A percentile compares a stretch with the other conserved stretches of the same genome.
Evolutionary conservation across 192 early-diverging fungal genomes (phyloP).

Genomic region (Podila epigama): DNA sequence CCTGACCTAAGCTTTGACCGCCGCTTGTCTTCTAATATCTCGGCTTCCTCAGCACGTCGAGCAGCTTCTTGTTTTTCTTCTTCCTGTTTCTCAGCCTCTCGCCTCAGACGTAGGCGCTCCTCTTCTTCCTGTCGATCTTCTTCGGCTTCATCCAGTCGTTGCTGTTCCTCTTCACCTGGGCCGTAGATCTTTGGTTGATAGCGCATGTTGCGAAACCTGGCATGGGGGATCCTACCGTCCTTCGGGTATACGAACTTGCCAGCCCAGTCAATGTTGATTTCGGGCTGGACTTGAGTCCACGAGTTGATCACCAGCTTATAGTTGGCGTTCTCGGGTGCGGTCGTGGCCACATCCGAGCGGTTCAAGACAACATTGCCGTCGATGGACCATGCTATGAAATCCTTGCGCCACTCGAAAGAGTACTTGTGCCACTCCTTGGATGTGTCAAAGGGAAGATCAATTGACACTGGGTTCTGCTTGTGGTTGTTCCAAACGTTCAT

Average conservation of each 20-base stretch:
- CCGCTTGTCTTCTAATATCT: too few species aligned
- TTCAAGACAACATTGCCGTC: constrained; percentile 23
- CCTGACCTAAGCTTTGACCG: too few species aligned
- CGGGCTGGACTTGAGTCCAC: constrained; percentile 30
- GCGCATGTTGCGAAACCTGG: constrained; percentile 25
- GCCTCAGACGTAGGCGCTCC: too few species aligned
- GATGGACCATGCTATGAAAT: constrained; percentile 23
- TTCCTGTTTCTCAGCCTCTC: too few species aligned
- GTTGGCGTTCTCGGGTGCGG: constrained; percentile 3
- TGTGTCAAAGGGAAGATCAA: constrained; percentile 22
- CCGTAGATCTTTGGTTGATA: background rate
- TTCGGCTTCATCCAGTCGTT: background rate
- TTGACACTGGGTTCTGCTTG: constrained; percentile 29
- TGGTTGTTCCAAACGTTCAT: constrained; percentile 36
- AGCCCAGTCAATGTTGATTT: constrained; percentile 27
- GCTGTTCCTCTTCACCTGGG: background rate
- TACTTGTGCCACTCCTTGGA: constrained; percentile 27
- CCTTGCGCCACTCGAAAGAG: constrained; percentile 21
- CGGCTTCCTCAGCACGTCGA: too few species aligned
- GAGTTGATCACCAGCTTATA: constrained; percentile 44
- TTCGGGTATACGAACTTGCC: constrained; percentile 30
- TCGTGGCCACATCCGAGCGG: constrained; percentile 25
- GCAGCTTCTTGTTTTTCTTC: too few species aligned
- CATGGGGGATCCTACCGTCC: constrained; percentile 17
- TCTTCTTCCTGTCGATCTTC: background rate